Evolutionary conservation across 495 filamentous ascomycete genomes (phyloP).

Genomic region (Trichoderma parareesei): DNA sequence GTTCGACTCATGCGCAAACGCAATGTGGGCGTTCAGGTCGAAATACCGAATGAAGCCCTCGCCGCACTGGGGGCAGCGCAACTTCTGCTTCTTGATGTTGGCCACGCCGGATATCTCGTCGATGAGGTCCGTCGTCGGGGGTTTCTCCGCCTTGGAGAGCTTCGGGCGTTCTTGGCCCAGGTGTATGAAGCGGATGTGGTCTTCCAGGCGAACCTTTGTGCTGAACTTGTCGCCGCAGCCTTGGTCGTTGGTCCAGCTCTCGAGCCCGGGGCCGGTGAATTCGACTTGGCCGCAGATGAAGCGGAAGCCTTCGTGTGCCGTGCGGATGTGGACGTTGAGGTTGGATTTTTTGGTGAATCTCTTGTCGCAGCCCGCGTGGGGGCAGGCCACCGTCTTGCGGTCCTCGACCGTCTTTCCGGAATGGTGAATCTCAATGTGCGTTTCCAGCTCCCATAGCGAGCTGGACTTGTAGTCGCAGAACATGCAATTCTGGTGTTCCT

Average conservation of each 20-base stretch:
- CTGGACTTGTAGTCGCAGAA: conserved; percentile 60
- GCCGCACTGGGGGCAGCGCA: conserved; percentile 51
- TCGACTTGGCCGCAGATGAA: conserved; percentile 70
- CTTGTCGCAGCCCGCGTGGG: conserved; percentile 54
- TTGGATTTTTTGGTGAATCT: conserved; percentile 73
- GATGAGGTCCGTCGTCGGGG: conserved; percentile 26
- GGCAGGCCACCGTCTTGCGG: conserved; percentile 55
- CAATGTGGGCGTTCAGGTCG: conserved; percentile 59
- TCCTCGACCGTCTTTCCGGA: conserved; percentile 51
- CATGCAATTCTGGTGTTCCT: conserved; percentile 63
- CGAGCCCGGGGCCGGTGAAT: conserved; percentile 45
- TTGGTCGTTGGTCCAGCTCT: conserved; percentile 53
- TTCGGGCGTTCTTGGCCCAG: conserved; percentile 47
- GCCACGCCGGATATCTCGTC: conserved; percentile 50
- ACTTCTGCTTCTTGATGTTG: conserved; percentile 47
- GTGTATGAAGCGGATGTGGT: conserved; percentile 72
- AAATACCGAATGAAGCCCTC: conserved; percentile 57
- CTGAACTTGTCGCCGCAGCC: conserved; percentile 64
- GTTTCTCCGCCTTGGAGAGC: conserved; percentile 17
- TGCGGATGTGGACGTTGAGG: conserved; percentile 66
- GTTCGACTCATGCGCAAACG: neutral
- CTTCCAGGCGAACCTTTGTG: conserved; percentile 66
- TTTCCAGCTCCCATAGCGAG: conserved; percentile 51
- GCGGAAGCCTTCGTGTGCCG: conserved; percentile 59
- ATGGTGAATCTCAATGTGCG: conserved; percentile 64